Evolutionary conservation across 805 yeast species (phyloP).

Genomic region (Aciculoconidium aculeatum): DNA sequence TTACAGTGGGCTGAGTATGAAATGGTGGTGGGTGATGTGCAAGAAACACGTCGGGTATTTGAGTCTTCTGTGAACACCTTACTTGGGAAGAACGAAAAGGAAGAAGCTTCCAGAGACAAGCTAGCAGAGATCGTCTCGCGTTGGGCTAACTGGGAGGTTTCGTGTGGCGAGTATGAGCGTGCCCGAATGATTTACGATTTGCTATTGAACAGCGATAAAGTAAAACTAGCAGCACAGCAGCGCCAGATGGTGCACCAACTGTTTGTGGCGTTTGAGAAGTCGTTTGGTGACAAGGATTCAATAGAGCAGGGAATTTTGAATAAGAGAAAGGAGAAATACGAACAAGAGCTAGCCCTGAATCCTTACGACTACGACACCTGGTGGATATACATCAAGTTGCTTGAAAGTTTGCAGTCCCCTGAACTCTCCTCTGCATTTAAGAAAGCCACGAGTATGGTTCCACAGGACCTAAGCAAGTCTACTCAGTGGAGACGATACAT

Average conservation of each 20-base stretch:
- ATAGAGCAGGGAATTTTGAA: constrained; percentile 47
- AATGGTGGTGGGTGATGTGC: constrained; percentile 33
- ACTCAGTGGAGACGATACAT: constrained; percentile 64
- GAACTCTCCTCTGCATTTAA: constrained; percentile 33
- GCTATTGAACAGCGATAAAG: constrained; percentile 28
- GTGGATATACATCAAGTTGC: constrained; percentile 66
- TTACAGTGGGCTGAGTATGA: constrained; percentile 72
- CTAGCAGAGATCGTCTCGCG: constrained; percentile 34
- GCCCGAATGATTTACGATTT: constrained; percentile 52
- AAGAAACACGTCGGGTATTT: constrained; percentile 54
- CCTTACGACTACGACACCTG: constrained; percentile 69
- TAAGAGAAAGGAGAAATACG: constrained; percentile 55
- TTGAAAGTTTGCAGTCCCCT: too few relatives aligned
- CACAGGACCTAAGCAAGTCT: constrained; percentile 24
- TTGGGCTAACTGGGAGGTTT: constrained; percentile 72
- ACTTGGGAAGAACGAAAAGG: constrained; percentile 12
- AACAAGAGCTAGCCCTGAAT: constrained; percentile 36
- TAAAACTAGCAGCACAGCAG: constrained; percentile 24
- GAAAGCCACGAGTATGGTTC: constrained; percentile 37
- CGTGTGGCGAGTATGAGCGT: constrained; percentile 55
- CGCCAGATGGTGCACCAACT: constrained; percentile 28
- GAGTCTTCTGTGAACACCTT: constrained; percentile 60
- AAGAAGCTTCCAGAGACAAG: constrained; percentile 11
- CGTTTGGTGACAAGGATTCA: constrained; percentile 49
- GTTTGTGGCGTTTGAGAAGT: constrained; percentile 58